Evolutionary conservation across 2,329 filamentous ascomycete species (phyloP).

Genomic region (Harringtonia lauricola): DNA sequence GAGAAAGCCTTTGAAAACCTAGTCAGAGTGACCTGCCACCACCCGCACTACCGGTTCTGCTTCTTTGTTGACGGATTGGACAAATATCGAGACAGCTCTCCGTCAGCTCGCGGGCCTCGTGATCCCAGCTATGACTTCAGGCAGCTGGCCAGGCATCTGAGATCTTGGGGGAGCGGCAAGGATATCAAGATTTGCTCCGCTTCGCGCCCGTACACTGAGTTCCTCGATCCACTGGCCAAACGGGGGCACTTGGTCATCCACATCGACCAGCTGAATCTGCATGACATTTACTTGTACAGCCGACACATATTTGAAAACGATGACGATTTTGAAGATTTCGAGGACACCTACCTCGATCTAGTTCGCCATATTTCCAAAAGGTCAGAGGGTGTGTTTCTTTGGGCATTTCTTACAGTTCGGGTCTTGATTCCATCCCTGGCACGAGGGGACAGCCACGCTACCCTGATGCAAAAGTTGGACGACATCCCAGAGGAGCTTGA

Average conservation of each 20-base stretch:
- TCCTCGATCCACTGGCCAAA: background rate
- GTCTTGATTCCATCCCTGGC: background rate
- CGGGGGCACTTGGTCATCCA: background rate
- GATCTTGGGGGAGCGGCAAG: background rate
- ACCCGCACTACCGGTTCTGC: background rate
- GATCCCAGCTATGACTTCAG: background rate
- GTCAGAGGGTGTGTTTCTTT: constrained; percentile 1
- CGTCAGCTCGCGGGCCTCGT: too few relatives aligned
- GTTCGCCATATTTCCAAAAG: background rate
- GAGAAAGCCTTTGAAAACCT: background rate
- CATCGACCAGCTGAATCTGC: background rate
- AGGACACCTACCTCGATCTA: background rate
- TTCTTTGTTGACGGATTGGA: background rate
- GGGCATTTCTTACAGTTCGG: background rate
- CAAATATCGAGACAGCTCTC: too few relatives aligned
- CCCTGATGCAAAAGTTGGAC: background rate
- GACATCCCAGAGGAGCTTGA: background rate
- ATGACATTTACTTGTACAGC: constrained; percentile 1
- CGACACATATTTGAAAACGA: background rate
- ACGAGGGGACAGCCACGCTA: background rate
- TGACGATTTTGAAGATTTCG: background rate
- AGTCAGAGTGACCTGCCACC: background rate
- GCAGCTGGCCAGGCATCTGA: background rate
- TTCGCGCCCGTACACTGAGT: background rate
- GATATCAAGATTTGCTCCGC: background rate